Evolutionary conservation across 805 yeast species (phyloP).

Genomic region (Starmerella vitae): DNA sequence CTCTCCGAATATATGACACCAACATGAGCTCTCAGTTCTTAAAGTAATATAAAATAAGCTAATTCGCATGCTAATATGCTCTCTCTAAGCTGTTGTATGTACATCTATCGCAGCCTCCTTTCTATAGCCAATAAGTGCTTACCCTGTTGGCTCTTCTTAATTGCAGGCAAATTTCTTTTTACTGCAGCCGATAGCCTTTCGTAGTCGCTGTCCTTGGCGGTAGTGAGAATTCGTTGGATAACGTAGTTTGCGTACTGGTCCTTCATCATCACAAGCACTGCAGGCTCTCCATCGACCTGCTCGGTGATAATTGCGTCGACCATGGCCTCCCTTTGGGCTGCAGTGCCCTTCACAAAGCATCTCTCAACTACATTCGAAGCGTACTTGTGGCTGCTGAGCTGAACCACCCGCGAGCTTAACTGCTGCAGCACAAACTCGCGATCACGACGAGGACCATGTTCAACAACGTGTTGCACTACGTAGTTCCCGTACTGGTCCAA

Average conservation of each 20-base stretch:
- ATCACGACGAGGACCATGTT: conserved; percentile 52
- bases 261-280: conserved; percentile 84
- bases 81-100: too few species aligned
- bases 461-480: conserved; percentile 90
- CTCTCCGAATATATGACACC: too few species aligned
- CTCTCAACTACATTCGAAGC: conserved; percentile 97
- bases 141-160: conserved; percentile 57
- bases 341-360: conserved; percentile 63
- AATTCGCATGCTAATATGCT: too few species aligned
- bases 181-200: conserved; percentile 58
- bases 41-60: too few species aligned
- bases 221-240: conserved; percentile 83
- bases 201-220: conserved; percentile 57
- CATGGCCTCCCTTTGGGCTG: conserved; percentile 46
- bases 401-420: conserved; percentile 59
- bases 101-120: conserved; percentile 29
- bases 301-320: conserved; percentile 42
- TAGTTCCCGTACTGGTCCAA: conserved; percentile 97
- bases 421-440: conserved; percentile 49
- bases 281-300: conserved; percentile 25
- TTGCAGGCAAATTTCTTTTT: conserved; percentile 62
- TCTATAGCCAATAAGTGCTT: conserved; percentile 77
- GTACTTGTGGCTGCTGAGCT: conserved; percentile 87
- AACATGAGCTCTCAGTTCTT: too few species aligned
- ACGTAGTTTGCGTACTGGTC: conserved; percentile 98